Evolutionary conservation across 2,329 filamentous ascomycete species (phyloP).

Genomic region (Cladorrhinum sp.): DNA sequence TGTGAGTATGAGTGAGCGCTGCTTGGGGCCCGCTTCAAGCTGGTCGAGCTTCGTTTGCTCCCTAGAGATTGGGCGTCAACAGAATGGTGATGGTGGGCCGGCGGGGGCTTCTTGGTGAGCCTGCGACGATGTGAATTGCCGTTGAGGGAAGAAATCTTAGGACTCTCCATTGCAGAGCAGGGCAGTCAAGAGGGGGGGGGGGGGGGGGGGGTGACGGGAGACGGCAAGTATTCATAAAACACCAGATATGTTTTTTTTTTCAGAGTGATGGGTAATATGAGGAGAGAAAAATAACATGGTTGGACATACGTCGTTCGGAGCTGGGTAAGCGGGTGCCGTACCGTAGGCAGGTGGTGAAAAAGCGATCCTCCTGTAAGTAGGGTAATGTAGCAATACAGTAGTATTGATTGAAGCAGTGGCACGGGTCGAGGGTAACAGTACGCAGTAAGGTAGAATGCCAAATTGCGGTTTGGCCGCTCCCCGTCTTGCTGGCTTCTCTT

Average conservation of each 20-base stretch:
- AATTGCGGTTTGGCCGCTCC: constrained; percentile 27
- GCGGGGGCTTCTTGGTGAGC: constrained; percentile 61
- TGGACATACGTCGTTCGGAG: neutral
- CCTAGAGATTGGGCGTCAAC: constrained; percentile 56
- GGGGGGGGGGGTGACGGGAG: neutral
- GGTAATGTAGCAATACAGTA: neutral
- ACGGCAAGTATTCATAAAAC: constrained; percentile 4
- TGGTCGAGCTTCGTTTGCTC: constrained; percentile 63
- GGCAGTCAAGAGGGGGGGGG: constrained; percentile 14
- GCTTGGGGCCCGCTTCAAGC: constrained; percentile 59
- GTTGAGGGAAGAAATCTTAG: constrained; percentile 28
- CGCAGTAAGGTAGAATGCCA: constrained; percentile 23
- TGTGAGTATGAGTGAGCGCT: constrained; percentile 50
- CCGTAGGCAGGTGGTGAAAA: neutral
- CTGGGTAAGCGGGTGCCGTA: neutral
- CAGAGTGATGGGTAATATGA: constrained; percentile 3
- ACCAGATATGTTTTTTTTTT: constrained; percentile 2
- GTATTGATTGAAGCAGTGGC: constrained; percentile 2
- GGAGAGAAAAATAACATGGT: constrained; percentile 14
- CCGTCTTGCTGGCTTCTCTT: constrained; percentile 17
- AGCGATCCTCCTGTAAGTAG: neutral
- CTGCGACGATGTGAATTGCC: constrained; percentile 54
- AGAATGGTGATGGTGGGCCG: constrained; percentile 43
- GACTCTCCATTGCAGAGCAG: constrained; percentile 27
- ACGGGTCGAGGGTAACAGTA: constrained; percentile 4